Evolutionary conservation across 2,329 filamentous ascomycete genomes (phyloP), one percentile per base, ranked within the genome.

Genomic region (Fusarium nisikadoi): DNA sequence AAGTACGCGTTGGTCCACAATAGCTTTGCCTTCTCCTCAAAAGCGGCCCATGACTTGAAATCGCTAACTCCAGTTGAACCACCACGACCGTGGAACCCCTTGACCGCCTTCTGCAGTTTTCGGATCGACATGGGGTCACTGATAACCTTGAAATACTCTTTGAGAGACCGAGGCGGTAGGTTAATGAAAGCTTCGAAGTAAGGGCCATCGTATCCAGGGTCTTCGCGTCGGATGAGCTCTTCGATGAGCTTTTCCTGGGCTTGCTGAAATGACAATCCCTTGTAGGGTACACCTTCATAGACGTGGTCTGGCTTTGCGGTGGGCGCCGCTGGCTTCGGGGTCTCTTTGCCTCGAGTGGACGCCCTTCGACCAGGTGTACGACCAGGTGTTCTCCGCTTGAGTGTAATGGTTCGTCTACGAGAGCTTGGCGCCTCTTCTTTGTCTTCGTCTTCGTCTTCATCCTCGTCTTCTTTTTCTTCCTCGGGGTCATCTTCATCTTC

Each of bases 1-100:
- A 92, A 92, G 77, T 91, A 92, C 1, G 94, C 94, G 80, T 98
- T 98, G 53, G 87, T 88, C 95, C 95, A 98, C 46, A 98, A 90
- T 57, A 93, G 87, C 76, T 91, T 93, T 17, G 93, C 87, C 77
- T 93, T 93, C 59, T 94, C 91, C 79, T 94, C 94, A 73, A 97
- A 94, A 2, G 90, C 87, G 62, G 90, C 87, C 95, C 95, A 98
- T 55, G 85, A 92, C 80, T 94, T 95, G 81, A 94, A 94, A 52
- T 94, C 90, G 53, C 86, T 90, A 8, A 86, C 76, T 3, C 88
- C 88, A 1, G 91, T 92, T 11, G 89, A 86, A 31, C 90, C 88
- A 45, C 88, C 87, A 47, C 92, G 89, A 27, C 92, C 91, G 71
- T 92, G 89, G 33, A 92, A 87, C 33, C 94, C 94, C 67, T 90